Evolutionary conservation across 164 flowering plant species (phyloP).

Genomic region (Macadamia integrifolia): DNA sequence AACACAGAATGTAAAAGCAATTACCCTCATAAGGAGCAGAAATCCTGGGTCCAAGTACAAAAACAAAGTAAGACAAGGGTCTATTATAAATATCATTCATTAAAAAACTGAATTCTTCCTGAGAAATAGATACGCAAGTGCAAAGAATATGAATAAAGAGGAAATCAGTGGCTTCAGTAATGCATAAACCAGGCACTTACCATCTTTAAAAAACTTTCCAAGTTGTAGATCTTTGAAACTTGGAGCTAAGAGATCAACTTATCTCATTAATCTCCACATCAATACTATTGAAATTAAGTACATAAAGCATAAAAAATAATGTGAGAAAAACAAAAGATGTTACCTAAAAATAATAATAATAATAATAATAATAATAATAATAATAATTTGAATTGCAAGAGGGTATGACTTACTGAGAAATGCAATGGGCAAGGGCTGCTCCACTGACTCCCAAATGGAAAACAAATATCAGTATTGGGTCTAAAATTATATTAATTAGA

Average conservation of each 20-base stretch:
- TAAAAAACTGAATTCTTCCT: too few species aligned
- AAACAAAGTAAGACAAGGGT: background rate
- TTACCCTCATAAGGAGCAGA: constrained; percentile 56
- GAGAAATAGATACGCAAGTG: too few species aligned
- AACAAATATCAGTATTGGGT: constrained; percentile 72
- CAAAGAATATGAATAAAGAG: background rate
- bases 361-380: background rate
- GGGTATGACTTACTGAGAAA: constrained; percentile 74
- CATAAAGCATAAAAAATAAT: constrained; percentile 28
- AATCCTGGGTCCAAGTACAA: constrained; percentile 40
- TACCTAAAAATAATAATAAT: too few species aligned
- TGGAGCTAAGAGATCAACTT: constrained; percentile 72
- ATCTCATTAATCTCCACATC: constrained; percentile 43
- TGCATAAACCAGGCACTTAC: constrained; percentile 26
- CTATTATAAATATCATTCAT: too few species aligned
- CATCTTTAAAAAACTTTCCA: constrained; percentile 71
- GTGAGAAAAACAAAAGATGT: background rate
- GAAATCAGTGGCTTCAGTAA: background rate
- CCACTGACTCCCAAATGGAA: constrained; percentile 69
- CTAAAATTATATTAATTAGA: constrained; percentile 62
- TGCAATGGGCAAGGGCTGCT: constrained; percentile 95
- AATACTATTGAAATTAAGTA: constrained; percentile 67
- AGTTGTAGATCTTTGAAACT: constrained; percentile 58
- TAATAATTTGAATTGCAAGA: background rate
- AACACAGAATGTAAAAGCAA: constrained; percentile 88